Base-by-base conservation (phyloP, 1,284 basidiomycete genomes). In the Tilletia caries region DNA sequence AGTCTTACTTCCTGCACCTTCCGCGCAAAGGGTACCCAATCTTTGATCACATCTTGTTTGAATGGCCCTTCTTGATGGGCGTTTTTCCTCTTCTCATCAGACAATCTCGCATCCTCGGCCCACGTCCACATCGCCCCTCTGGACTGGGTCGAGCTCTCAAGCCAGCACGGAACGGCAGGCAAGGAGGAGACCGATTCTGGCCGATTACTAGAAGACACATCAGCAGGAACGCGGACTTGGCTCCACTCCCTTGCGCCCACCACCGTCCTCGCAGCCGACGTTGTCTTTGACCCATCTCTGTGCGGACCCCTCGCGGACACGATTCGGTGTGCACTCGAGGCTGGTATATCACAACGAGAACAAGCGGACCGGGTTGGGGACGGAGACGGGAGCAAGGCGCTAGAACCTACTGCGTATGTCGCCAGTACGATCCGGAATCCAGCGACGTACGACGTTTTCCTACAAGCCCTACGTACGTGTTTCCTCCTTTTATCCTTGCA, bases 371-470 rank as follows among this genome's bases (percentile, higher is more conserved):
- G 48, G 48, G 13, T 13, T 6, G 48, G 3, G 48, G 12, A 13
- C 20, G 20, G 48, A 18, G 20, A 50, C 29, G 10, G 18, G 20
- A 44, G 41, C 25, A 2, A 23, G 0, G 64, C 32, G 3, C 23
- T 4, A 3, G 34, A 58, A 20, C 58, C 69, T 1, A 66, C 18
- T 52, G 73, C 73, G 0, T 48, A 71, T 4, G 65, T 75, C 10
- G 64, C 73, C n/a, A 75, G 71, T n/a, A 73, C 73, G 4, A 29
- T 75, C 2, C 64, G 73, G 6, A 75, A 73, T 33, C 62, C 62
- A 2, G 67, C 46, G 13, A 75, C 73, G 6, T 73, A 73, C 44
- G 27, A 20, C 8, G 37, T 33, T 6, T 75, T 75, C 46, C 29
- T 67, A 2, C 13, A 65, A 27, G 34, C 60, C 8, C 64, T 75